Conservation (phyloP, 2,329 filamentous ascomycete species). For the Phialocephala subalpina region DNA sequence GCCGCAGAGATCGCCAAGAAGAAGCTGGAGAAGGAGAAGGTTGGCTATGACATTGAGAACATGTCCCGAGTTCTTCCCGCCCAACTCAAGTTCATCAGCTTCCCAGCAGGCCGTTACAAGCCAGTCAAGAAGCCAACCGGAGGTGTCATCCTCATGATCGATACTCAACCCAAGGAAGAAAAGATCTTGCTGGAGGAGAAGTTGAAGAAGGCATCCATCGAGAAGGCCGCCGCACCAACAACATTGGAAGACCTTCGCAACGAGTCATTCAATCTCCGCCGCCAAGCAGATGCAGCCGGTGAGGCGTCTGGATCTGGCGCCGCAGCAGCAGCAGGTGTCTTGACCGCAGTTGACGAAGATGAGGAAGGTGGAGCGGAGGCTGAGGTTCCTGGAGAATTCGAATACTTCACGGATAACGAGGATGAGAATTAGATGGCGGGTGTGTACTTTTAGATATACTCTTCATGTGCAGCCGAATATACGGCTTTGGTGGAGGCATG, state of each 20-base stretch:
- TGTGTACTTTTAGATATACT: conserved; percentile 37
- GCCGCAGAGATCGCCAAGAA: conserved; percentile 74
- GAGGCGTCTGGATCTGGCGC: conserved; percentile 55
- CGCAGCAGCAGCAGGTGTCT: conserved; percentile 77
- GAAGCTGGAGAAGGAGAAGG: conserved; percentile 94
- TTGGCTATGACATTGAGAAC: conserved; percentile 95
- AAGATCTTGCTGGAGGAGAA: conserved; percentile 90
- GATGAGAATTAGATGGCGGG: conserved; percentile 34
- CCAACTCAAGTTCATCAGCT: conserved; percentile 95
- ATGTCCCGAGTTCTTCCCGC: conserved; percentile 93
- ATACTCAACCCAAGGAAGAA: conserved; percentile 79
- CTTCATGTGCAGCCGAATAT: background rate
- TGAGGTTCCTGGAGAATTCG: conserved; percentile 73
- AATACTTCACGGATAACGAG: conserved; percentile 69
- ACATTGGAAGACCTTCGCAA: conserved; percentile 41
- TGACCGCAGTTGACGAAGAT: conserved; percentile 90
- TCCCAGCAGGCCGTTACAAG: conserved; percentile 88
- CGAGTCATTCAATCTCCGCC: conserved; percentile 49
- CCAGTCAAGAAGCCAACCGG: conserved; percentile 96
- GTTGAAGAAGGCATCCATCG: conserved; percentile 79
- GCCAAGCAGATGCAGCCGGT: conserved; percentile 46
- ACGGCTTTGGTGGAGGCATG: background rate
- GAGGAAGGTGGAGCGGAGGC: conserved; percentile 78
- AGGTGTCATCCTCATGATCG: conserved; percentile 89
- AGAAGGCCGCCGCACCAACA: conserved; percentile 60